A percentile compares a stretch with the other conserved stretches of the same genome.
phyloP scores from a whole-genome alignment of 495 filamentous ascomycete species.

The Rhypophila decipiens region DNA sequence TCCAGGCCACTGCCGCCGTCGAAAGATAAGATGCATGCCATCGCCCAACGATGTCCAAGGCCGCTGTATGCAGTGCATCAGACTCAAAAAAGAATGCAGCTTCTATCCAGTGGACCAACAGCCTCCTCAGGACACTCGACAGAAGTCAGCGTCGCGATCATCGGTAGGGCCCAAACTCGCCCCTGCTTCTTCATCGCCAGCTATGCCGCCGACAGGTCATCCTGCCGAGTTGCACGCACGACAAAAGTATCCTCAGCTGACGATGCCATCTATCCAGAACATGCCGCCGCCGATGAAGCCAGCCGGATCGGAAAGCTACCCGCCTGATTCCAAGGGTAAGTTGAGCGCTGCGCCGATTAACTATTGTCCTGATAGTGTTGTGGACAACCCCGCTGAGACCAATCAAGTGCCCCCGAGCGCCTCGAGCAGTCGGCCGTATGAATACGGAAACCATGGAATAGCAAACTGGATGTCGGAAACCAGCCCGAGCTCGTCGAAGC shows the following conservation, averaged over 20 bases:
- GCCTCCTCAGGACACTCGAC: constrained; percentile 42
- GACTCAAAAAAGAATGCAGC: constrained; percentile 90
- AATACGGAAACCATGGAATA: constrained; percentile 34
- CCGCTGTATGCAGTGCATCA: constrained; percentile 92
- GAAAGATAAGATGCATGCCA: constrained; percentile 91
- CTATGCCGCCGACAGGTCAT: constrained; percentile 37
- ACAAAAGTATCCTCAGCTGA: constrained; percentile 37
- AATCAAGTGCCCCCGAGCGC: constrained; percentile 28
- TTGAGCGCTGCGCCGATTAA: constrained; percentile 6
- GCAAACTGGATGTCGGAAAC: constrained; percentile 39
- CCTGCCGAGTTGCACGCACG: constrained; percentile 37
- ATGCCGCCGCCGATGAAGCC: constrained; percentile 43
- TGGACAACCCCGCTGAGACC: constrained; percentile 22
- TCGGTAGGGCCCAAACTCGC: constrained; percentile 32
- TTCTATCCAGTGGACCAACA: constrained; percentile 91
- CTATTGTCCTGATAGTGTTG: not conserved
- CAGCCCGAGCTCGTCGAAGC: constrained; percentile 27
- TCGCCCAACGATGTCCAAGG: constrained; percentile 70
- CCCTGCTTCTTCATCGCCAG: constrained; percentile 46
- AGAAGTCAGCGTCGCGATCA: constrained; percentile 32
- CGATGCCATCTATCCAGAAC: constrained; percentile 43
- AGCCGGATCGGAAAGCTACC: constrained; percentile 29
- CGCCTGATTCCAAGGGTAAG: constrained; percentile 36
- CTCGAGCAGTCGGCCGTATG: constrained; percentile 26
- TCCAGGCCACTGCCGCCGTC: constrained; percentile 83